phyloP scores from a whole-genome alignment of 371 early-diverging fungal species.

The Cokeromyces recurvatus region DNA sequence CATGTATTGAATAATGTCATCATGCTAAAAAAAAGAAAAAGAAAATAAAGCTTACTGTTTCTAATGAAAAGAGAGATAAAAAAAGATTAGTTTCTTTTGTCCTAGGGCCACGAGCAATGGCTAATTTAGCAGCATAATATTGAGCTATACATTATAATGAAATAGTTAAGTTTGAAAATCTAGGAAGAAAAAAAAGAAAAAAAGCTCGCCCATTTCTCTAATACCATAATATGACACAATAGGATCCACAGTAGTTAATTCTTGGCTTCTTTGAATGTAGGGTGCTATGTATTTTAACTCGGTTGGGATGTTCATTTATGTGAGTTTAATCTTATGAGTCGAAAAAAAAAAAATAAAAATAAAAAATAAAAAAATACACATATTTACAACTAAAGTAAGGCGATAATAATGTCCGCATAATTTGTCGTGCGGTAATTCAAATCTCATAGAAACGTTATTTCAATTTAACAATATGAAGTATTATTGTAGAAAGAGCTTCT shows the following conservation, averaged over 20 bases:
- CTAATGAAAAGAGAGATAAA: slow-evolving; percentile 60
- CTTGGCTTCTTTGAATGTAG: slow-evolving; percentile 79
- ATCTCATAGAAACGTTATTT: too few relatives aligned
- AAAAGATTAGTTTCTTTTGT: slow-evolving; percentile 60
- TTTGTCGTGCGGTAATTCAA: too few relatives aligned
- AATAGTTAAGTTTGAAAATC: neutral
- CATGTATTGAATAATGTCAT: neutral
- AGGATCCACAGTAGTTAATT: slow-evolving; percentile 74
- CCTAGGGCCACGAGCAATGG: slow-evolving; percentile 60
- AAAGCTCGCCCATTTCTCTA: neutral
- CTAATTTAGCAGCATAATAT: slow-evolving; percentile 85
- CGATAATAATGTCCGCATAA: too few relatives aligned
- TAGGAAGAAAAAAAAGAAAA: too few relatives aligned
- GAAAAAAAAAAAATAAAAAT: too few relatives aligned
- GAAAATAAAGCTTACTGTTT: slow-evolving; percentile 63
- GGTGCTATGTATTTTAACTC: slow-evolving; percentile 75
- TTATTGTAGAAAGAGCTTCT: too few relatives aligned
- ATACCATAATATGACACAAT: slow-evolving; percentile 91
- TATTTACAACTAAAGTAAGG: too few relatives aligned
- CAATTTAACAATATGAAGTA: too few relatives aligned
- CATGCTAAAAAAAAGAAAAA: too few relatives aligned
- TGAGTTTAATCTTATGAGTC: too few relatives aligned
- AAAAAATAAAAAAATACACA: too few relatives aligned
- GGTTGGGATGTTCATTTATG: slow-evolving; percentile 55
- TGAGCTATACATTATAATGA: slow-evolving; percentile 50